Evolutionary conservation across 352 stramenopile species (phyloP).

Genomic region (Elongisporangium anandrum): DNA sequence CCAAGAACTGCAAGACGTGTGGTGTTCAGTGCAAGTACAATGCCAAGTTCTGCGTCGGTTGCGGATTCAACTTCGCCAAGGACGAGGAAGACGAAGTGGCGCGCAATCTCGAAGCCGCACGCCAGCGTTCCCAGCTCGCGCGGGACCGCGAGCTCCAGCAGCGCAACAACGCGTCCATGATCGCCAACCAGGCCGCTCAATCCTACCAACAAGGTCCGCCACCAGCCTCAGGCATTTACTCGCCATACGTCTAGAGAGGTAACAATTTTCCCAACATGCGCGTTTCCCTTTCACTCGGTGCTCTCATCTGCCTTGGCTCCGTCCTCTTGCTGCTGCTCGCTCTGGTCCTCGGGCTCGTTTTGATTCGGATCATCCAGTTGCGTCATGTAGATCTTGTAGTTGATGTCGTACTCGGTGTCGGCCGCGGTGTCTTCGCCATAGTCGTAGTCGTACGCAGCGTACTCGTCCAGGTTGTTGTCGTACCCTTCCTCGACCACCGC

Average conservation of each 20-base stretch:
- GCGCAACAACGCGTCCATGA: conserved; percentile 57
- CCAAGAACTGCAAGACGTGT: conserved; percentile 65
- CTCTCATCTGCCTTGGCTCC: conserved; percentile 3
- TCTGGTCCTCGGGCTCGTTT: conserved; percentile 8
- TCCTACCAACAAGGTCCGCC: conserved; percentile 22
- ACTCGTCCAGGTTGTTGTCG: conserved; percentile 14
- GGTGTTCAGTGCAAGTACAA: conserved; percentile 66
- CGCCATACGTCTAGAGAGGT: conserved; percentile 10
- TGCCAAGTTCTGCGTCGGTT: conserved; percentile 80
- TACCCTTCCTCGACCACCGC: conserved; percentile 5
- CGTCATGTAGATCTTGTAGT: conserved; percentile 73
- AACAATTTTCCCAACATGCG: neutral
- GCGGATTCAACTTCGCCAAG: conserved; percentile 74
- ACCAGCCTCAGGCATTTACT: conserved; percentile 8
- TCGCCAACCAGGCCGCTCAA: conserved; percentile 56
- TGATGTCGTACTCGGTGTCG: conserved; percentile 57
- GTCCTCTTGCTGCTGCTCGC: conserved; percentile 7
- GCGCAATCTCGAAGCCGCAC: conserved; percentile 63
- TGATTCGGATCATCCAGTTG: conserved; percentile 28
- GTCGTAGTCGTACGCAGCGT: conserved; percentile 12
- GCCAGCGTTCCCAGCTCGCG: conserved; percentile 34
- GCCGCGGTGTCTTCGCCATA: conserved; percentile 14
- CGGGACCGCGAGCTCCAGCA: conserved; percentile 60
- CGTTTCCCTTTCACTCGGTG: neutral
- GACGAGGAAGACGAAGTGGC: conserved; percentile 77